Conservation (phyloP, 1,284 basidiomycete genomes). For the Leccinum huronense region DNA sequence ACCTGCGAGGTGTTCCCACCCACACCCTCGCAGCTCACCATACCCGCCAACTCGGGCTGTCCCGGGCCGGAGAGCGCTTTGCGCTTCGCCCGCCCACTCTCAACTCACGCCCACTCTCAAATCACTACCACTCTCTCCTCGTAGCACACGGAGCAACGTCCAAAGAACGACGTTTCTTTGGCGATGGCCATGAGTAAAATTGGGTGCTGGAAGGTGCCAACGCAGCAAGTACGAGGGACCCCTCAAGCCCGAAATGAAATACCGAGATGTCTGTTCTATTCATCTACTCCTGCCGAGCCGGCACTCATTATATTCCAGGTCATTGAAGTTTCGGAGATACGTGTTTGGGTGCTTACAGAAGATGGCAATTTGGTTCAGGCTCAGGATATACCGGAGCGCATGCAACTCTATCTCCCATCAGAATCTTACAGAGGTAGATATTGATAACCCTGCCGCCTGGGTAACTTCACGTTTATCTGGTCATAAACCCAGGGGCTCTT, state of each 20-base stretch:
- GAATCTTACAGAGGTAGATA: conserved; percentile 64
- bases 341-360: conserved; percentile 86
- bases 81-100: too few relatives aligned
- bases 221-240: conserved; percentile 55
- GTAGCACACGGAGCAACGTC: too few relatives aligned
- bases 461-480: conserved; percentile 80
- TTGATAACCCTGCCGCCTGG: conserved; percentile 86
- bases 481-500: conserved; percentile 73
- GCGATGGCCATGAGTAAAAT: conserved; percentile 95
- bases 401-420: conserved; percentile 86
- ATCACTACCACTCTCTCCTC: too few relatives aligned
- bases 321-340: conserved; percentile 97
- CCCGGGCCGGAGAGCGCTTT: too few relatives aligned
- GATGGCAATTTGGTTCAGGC: conserved; percentile 92
- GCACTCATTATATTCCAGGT: conserved; percentile 56
- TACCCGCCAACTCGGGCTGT: too few relatives aligned
- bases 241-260: conserved; percentile 73
- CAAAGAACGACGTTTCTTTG: conserved; percentile 78
- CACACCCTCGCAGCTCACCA: too few relatives aligned
- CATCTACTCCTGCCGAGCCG: conserved; percentile 13
- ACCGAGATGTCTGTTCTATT: conserved; percentile 74
- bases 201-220: conserved; percentile 88
- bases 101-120: too few relatives aligned
- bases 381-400: conserved; percentile 92
- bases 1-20: too few relatives aligned